Evolutionary conservation across 495 filamentous ascomycete genomes (phyloP).

Genomic region (Penicillium verhagenii): DNA sequence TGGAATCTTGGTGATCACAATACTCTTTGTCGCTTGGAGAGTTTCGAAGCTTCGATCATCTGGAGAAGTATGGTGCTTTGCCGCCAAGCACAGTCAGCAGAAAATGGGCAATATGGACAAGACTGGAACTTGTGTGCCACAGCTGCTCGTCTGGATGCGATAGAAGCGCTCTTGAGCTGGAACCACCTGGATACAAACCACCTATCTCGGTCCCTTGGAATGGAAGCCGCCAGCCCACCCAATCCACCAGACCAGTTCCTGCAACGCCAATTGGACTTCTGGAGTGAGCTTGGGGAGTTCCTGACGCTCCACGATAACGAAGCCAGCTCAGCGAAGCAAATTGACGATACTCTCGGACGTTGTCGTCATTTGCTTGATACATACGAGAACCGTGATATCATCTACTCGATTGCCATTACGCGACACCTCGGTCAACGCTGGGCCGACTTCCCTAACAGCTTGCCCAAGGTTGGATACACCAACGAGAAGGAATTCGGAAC

Average conservation of each 20-base stretch:
- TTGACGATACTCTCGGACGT: constrained; percentile 60
- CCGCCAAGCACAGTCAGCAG: constrained; percentile 41
- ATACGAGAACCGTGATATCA: constrained; percentile 84
- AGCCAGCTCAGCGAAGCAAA: constrained; percentile 52
- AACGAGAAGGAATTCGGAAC: constrained; percentile 69
- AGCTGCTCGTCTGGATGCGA: constrained; percentile 66
- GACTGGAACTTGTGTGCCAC: constrained; percentile 59
- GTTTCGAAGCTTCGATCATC: constrained; percentile 69
- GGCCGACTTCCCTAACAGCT: constrained; percentile 60
- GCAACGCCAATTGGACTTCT: constrained; percentile 72
- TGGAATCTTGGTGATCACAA: constrained; percentile 41
- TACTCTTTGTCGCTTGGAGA: constrained; percentile 50
- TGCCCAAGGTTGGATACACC: constrained; percentile 56
- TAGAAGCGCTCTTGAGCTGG: constrained; percentile 73
- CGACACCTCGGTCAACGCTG: constrained; percentile 69
- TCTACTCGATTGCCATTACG: constrained; percentile 83
- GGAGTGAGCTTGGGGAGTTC: constrained; percentile 72
- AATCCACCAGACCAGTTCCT: constrained; percentile 50
- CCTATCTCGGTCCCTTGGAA: constrained; percentile 46
- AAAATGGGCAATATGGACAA: constrained; percentile 36
- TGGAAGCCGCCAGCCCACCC: constrained; percentile 39
- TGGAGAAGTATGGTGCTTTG: constrained; percentile 60
- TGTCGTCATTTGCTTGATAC: constrained; percentile 70
- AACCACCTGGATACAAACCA: constrained; percentile 59
- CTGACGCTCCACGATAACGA: constrained; percentile 65